Percentiles rank a stretch among this genome's conserved stretches.
Conservation (phyloP, 1,139 yeast genomes). For the Hemisphaericaspora lyxosophila region DNA sequence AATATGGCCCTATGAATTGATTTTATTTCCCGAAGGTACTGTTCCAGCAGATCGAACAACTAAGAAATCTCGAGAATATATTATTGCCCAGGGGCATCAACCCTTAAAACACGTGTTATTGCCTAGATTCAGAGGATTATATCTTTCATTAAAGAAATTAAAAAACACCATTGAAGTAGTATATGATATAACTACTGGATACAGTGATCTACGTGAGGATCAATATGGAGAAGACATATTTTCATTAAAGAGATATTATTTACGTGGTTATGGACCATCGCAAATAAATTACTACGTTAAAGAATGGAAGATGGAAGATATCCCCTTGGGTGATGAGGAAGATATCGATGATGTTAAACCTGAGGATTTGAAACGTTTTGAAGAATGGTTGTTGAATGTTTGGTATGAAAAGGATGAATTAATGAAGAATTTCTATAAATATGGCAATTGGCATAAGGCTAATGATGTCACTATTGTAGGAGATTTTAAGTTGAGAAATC, state of each 20-base stretch:
- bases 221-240: slow-evolving; percentile 79
- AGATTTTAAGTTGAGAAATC: slow-evolving; percentile 26
- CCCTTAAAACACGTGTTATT: slow-evolving; percentile 63
- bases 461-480: slow-evolving; percentile 25
- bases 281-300: slow-evolving; percentile 64
- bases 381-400: slow-evolving; percentile 68
- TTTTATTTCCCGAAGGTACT: slow-evolving; percentile 95
- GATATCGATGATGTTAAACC: slow-evolving; percentile 47
- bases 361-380: slow-evolving; percentile 51
- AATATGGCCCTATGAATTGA: slow-evolving; percentile 51
- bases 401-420: slow-evolving; percentile 80
- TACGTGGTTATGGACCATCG: slow-evolving; percentile 72
- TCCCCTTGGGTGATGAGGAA: slow-evolving; percentile 60
- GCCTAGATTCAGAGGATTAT: slow-evolving; percentile 82
- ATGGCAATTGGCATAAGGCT: slow-evolving; percentile 39
- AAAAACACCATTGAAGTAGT: slow-evolving; percentile 61
- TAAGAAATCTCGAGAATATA: slow-evolving; percentile 55
- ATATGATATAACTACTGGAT: slow-evolving; percentile 83
- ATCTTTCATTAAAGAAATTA: slow-evolving; percentile 61
- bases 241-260: slow-evolving; percentile 61
- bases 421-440: slow-evolving; percentile 57
- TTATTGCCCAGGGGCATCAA: slow-evolving; percentile 48
- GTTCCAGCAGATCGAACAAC: slow-evolving; percentile 71
- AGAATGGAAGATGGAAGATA: slow-evolving; percentile 55
- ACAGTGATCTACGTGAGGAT: slow-evolving; percentile 61